A percentile compares a stretch with the other conserved stretches of the same genome.
Evolutionary conservation across 768 basidiomycete genomes (phyloP).

Genomic region (Cystofilobasidium capitatum): DNA sequence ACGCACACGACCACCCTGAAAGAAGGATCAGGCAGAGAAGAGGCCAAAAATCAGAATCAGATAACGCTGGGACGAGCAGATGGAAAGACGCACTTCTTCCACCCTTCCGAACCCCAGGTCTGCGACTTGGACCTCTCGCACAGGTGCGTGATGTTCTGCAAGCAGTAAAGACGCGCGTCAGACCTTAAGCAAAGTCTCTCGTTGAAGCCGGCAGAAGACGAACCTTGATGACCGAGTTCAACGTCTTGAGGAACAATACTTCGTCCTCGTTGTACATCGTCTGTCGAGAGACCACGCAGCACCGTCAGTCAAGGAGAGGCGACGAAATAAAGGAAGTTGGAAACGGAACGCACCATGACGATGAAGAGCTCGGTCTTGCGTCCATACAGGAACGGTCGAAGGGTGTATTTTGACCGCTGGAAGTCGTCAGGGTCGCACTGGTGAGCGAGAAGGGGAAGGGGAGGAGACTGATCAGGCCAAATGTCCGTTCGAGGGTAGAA

Average conservation of each 20-base stretch:
- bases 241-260: conserved; percentile 43
- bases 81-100: neutral
- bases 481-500: neutral
- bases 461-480: neutral
- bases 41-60: neutral
- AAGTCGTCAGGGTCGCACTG: conserved; percentile 20
- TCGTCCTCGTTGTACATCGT: conserved; percentile 35
- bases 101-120: no score
- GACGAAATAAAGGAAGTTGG: conserved; percentile 1
- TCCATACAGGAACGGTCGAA: neutral
- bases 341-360: no score
- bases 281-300: conserved; percentile 76
- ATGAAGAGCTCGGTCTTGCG: conserved; percentile 21
- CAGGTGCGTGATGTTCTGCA: conserved; percentile 54
- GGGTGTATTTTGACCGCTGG: conserved; percentile 34
- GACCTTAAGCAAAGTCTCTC: no score
- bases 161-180: no score
- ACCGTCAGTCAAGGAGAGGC: conserved; percentile 41
- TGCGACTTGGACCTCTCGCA: conserved; percentile 42
- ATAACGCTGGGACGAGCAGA: neutral
- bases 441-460: neutral
- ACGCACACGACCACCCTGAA: conserved; percentile 80
- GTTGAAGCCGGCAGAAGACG: no score
- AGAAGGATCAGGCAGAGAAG: conserved; percentile 53
- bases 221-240: conserved; percentile 86